A percentile compares a stretch with the other conserved stretches of the same genome.
Evolutionary conservation across 2,329 filamentous ascomycete genomes (phyloP).

Genomic region (Aspergillus floridensis): DNA sequence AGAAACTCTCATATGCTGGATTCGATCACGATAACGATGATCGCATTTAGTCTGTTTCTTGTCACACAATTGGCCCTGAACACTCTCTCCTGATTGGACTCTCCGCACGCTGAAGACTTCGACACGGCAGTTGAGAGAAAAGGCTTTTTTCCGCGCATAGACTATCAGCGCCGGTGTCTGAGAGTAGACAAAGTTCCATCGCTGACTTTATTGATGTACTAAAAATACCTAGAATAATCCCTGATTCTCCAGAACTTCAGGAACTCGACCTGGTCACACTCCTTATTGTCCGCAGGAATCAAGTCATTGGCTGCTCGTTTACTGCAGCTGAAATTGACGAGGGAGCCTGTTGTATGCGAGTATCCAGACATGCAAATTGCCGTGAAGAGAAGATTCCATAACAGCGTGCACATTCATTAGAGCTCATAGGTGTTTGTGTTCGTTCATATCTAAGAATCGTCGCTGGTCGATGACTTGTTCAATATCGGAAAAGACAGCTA

Average conservation of each 20-base stretch:
- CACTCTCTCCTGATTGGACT: slow-evolving; percentile 10
- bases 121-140: neutral
- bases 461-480: slow-evolving; percentile 27
- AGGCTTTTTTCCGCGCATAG: neutral
- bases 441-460: slow-evolving; percentile 11
- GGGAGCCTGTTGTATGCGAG: neutral
- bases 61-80: slow-evolving; percentile 5
- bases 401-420: neutral
- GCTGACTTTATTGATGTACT: neutral
- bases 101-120: neutral
- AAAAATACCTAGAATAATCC: neutral
- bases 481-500: slow-evolving; percentile 1
- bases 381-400: neutral
- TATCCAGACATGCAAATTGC: neutral
- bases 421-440: neutral
- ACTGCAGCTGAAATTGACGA: neutral
- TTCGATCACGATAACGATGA: slow-evolving; percentile 12
- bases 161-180: neutral
- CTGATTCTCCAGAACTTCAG: neutral
- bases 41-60: slow-evolving; percentile 7
- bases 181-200: neutral
- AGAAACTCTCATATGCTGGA: slow-evolving; percentile 3
- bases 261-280: neutral
- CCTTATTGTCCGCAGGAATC: neutral
- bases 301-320: neutral